phyloP scores from a whole-genome alignment of 331 rosid species.

The Prunus yedoensis region DNA sequence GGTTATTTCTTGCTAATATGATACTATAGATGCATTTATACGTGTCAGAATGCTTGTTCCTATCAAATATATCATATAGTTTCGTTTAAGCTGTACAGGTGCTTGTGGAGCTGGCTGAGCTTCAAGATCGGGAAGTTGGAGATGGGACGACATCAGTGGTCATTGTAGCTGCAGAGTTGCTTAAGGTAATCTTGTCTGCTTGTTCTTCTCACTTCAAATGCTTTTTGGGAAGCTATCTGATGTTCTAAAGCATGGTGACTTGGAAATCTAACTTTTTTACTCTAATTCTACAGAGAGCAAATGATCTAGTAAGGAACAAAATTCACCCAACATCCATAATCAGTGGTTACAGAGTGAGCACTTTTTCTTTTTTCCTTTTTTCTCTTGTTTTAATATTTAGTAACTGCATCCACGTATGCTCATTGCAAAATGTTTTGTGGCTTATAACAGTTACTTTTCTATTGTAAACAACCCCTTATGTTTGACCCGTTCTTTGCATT shows the following conservation, averaged over 20 bases:
- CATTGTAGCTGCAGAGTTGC: constrained; percentile 91
- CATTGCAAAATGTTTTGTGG: neutral
- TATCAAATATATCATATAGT: neutral
- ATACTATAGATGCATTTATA: neutral
- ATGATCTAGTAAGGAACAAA: constrained; percentile 92
- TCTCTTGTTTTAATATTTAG: neutral
- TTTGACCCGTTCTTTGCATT: constrained; percentile 14
- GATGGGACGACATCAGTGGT: constrained; percentile 98
- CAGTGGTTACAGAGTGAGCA: constrained; percentile 83
- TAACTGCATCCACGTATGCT: neutral
- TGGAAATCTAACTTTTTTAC: neutral
- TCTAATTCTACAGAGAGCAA: constrained; percentile 69
- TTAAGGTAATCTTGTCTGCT: constrained; percentile 50
- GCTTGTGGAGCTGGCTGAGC: constrained; percentile 93
- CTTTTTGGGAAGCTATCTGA: constrained; percentile 2
- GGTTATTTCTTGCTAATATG: constrained; percentile 3
- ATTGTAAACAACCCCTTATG: neutral
- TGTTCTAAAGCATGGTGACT: neutral
- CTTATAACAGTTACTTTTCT: neutral
- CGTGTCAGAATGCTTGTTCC: neutral
- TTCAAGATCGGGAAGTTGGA: constrained; percentile 95
- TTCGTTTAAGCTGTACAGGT: constrained; percentile 41
- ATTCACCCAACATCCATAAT: constrained; percentile 97
- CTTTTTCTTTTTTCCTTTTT: neutral
- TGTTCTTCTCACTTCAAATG: neutral